These are phyloP conservation scores for Penicillium hesseltinei DNA, from an alignment of 2,329 filamentous ascomycete species.

Conservation along the genomic window DNA sequence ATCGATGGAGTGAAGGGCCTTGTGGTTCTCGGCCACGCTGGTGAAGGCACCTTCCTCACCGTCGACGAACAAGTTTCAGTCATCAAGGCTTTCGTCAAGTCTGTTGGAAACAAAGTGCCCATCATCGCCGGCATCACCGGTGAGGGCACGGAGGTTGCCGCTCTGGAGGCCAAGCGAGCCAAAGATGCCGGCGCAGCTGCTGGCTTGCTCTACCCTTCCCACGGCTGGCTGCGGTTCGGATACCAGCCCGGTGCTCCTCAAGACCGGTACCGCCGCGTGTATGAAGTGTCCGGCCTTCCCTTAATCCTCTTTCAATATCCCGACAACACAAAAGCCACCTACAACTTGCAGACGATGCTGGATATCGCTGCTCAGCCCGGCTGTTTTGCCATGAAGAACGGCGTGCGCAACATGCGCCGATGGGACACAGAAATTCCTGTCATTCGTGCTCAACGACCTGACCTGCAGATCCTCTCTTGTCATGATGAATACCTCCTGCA, in stretches of 20 bases:
- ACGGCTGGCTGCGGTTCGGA: slow-evolving; percentile 57
- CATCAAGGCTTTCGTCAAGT: slow-evolving; percentile 54
- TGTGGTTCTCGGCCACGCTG: slow-evolving; percentile 55
- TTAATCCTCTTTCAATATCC: slow-evolving; percentile 57
- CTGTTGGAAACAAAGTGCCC: slow-evolving; percentile 50
- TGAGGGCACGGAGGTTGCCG: slow-evolving; percentile 54
- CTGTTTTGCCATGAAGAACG: slow-evolving; percentile 58
- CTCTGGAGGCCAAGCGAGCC: slow-evolving; percentile 52
- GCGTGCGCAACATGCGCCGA: slow-evolving; percentile 57
- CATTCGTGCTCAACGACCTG: slow-evolving; percentile 50
- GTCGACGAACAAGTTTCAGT: slow-evolving; percentile 50
- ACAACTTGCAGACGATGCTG: slow-evolving; percentile 53
- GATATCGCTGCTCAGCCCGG: slow-evolving; percentile 54
- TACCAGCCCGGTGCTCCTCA: slow-evolving; percentile 55
- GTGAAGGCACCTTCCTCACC: slow-evolving; percentile 55
- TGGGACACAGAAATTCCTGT: slow-evolving; percentile 58
- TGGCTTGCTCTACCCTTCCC: slow-evolving; percentile 53
- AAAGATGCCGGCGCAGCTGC: slow-evolving; percentile 52
- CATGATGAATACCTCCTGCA: slow-evolving; percentile 56
- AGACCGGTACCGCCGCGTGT: slow-evolving; percentile 52
- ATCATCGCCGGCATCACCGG: slow-evolving; percentile 56
- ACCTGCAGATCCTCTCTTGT: slow-evolving; percentile 52
- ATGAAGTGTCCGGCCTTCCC: slow-evolving; percentile 50
- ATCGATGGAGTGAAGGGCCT: slow-evolving; percentile 53
- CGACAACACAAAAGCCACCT: slow-evolving; percentile 54